A percentile compares a stretch with the other conserved stretches of the same genome.
phyloP scores from a whole-genome alignment of 352 stramenopile genomes.

The Albugo candida region DNA sequence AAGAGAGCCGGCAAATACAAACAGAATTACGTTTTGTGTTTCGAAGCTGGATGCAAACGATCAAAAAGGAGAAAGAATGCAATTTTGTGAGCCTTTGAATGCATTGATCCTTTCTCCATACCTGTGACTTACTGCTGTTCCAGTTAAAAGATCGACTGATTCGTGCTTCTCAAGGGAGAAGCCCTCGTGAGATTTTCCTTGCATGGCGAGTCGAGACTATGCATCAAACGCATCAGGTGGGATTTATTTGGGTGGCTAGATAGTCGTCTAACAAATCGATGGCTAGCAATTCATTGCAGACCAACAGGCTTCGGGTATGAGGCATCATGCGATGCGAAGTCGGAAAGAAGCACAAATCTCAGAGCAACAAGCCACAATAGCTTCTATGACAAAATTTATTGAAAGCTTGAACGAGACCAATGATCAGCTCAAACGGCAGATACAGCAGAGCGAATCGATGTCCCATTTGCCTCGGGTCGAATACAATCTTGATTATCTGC shows the following conservation, averaged over 20 bases:
- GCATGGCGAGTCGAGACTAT: conserved; percentile 55
- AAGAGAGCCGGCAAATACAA: neutral
- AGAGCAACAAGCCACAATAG: conserved; percentile 37
- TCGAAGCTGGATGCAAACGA: neutral
- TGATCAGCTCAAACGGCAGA: conserved; percentile 16
- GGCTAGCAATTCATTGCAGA: conserved; percentile 37
- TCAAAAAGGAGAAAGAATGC: neutral
- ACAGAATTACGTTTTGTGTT: neutral
- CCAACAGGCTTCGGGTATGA: conserved; percentile 65
- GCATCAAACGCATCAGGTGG: conserved; percentile 35
- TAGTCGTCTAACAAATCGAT: neutral
- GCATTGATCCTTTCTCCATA: neutral
- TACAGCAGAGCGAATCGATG: conserved; percentile 8
- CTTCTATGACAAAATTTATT: conserved; percentile 54
- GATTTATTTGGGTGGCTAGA: neutral
- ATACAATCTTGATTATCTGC: neutral
- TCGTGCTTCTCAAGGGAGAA: conserved; percentile 25
- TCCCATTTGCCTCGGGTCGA: neutral
- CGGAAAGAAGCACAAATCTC: conserved; percentile 56
- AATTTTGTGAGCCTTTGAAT: neutral
- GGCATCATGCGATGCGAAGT: conserved; percentile 47
- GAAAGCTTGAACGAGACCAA: conserved; percentile 65
- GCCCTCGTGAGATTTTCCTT: conserved; percentile 36
- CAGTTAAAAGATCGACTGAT: conserved; percentile 49
- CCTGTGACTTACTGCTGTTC: neutral